phyloP scores from a whole-genome alignment of 148 eudicot species.

The Vaccinium vitisidaea region DNA sequence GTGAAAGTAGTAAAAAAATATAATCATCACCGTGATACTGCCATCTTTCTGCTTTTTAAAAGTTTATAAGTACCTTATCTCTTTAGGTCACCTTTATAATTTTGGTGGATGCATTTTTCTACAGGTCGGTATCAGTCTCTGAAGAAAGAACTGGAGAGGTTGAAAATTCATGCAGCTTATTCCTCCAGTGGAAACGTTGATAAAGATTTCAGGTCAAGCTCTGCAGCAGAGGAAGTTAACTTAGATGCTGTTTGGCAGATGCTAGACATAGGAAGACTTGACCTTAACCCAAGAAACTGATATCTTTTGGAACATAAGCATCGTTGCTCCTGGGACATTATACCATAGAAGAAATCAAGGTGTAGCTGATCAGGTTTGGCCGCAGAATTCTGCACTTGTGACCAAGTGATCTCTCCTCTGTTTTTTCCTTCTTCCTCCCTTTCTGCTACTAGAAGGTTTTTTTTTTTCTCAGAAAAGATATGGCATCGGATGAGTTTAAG shows the following conservation, averaged over 20 bases:
- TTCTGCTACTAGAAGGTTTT: not conserved
- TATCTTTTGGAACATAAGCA: not conserved
- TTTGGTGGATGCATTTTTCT: not conserved
- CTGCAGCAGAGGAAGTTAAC: constrained; percentile 23
- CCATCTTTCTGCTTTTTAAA: not conserved
- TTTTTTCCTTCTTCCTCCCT: not conserved
- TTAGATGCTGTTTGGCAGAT: constrained; percentile 40
- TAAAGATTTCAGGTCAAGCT: constrained; percentile 23
- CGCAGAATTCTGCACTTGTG: not conserved
- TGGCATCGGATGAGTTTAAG: not conserved
- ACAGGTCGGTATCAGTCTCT: constrained; percentile 58
- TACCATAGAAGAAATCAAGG: not conserved
- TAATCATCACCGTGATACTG: not conserved
- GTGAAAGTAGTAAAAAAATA: not conserved
- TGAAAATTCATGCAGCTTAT: constrained; percentile 34
- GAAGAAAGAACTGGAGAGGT: constrained; percentile 50
- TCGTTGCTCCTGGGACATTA: not conserved
- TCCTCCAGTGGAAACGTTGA: constrained; percentile 17
- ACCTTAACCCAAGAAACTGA: constrained; percentile 32
- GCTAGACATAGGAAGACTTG: constrained; percentile 54
- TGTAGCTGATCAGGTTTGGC: constrained; percentile 4
- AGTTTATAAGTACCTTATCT: not conserved
- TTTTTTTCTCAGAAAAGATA: not conserved
- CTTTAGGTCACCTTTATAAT: not conserved
- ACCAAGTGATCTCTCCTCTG: not conserved